Evolutionary conservation across 768 basidiomycete genomes (phyloP), one percentile per base, ranked within the genome.

Genomic region (Nevesoporus exiguus): DNA sequence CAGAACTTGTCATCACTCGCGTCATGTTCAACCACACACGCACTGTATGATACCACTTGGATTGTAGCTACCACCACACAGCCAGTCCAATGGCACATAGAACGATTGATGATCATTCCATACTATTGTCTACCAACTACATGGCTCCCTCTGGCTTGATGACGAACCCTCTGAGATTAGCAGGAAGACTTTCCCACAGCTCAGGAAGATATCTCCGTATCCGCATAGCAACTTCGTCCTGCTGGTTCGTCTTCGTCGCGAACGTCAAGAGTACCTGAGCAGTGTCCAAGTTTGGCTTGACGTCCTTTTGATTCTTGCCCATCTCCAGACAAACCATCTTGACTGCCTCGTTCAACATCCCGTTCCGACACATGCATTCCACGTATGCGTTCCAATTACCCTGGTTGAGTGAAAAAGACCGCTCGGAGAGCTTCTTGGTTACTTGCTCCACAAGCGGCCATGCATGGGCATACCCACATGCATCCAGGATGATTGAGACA

Each of bases 401-500:
- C 56, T 75, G 61, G 64, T 86, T 85, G 50, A 88, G 73, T 34
- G 57, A 63, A 65, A 79, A 89, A 22, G 74, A 76, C 43, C 74
- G 74, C 48, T 69, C 74, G 27, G 69, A 68, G 46, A 87, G 74
- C 63, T 79, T 81, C 29, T 66, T 57, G 71, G 82, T 80, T 33
- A 90, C 80, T 41, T 77, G 74, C 48, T 72, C 73, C 0, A 84
- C 90, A 17, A 79, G 71, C 21, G 71, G 72, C 58, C 75, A 67
- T 11, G 81, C 76, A 4, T 76, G 72, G 8, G 83, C 78, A 59
- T 76, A 82, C 1, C 86, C 90, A 60, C 93, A 96, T 1, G 88
- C 85, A 64, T 95, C 93, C 29, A 96, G 69, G 57, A 94, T 84
- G 73, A 94, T 88, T 71, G 83, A 89, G 47, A 98, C 79, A 55